Evolutionary conservation across 2,329 filamentous ascomycete species (phyloP), one percentile per base, ranked within the genome.

Genomic region (Cordyceps fumosorosea): DNA sequence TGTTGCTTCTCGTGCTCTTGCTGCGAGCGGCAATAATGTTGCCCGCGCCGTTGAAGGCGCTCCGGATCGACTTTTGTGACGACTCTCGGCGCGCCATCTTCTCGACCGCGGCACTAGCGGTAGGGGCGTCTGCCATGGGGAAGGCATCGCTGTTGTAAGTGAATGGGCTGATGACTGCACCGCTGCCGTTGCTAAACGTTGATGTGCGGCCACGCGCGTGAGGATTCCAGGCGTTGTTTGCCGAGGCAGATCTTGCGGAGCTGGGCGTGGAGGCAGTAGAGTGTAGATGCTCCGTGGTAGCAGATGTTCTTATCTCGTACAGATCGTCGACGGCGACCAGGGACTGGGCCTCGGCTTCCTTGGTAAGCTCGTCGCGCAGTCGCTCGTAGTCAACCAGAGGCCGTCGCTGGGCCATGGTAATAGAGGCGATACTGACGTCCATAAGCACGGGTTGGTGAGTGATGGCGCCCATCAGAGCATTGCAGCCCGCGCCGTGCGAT

Each of bases 401-500:
- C 63, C 86, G 88, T 56, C 87, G 82, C 18, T 88, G 82, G 5
- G 93, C 93, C 87, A 97, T 89, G 1, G 93, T 97, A 55, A 99
- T 80, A 3, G 93, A 96, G 0, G 93, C 90, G 76, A 96, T 90
- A 32, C 88, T 89, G 18, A 98, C 89, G 71, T 98, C 93, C 69
- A 96, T 85, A 16, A 99, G 81, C 0, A 96, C 92, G 0, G 95
- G 93, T 69, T 96, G 90, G 64, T 93, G 90, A 0, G 93, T 96
- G 66, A 99, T 84, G 29, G 92, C 92, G 14, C 93, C 92, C 65
- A 99, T 93, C 51, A 99, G 77, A 2, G 95, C 95, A 76, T 99
- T 99, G 76, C 93, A 96, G 45, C 95, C 95, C 16, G 95, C 95
- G 26, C 93, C 93, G 71, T 99, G 95, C 0, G 95, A 96, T 24